Conservation (phyloP, 495 filamentous ascomycete species). For the Neurospora discreta region DNA sequence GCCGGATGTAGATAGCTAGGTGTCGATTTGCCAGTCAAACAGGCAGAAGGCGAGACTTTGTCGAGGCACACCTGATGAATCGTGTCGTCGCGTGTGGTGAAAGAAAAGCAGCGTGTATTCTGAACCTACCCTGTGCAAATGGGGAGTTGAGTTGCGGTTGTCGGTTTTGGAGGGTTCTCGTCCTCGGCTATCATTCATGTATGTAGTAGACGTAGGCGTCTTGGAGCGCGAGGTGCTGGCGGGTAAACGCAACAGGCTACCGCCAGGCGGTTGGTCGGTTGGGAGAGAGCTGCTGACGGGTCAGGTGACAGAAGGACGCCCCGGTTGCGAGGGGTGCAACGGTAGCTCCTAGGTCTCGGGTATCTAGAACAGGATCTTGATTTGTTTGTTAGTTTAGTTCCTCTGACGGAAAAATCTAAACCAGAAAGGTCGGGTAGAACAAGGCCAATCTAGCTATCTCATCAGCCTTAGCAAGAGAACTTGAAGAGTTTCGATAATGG, state of each 20-base stretch:
- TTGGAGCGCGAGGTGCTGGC: background rate
- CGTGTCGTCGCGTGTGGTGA: background rate
- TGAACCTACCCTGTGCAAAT: background rate
- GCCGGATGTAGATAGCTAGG: background rate
- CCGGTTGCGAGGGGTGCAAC: background rate
- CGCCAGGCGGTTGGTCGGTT: background rate
- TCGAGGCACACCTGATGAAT: background rate
- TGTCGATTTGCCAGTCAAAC: background rate
- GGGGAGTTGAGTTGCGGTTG: background rate
- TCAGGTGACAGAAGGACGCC: background rate
- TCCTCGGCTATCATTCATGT: background rate
- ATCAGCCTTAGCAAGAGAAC: no score
- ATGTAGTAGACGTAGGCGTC: background rate
- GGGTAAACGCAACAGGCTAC: background rate
- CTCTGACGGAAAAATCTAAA: no score
- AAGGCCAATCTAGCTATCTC: no score
- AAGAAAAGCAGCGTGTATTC: background rate
- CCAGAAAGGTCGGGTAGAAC: no score
- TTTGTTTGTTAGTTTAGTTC: no score
- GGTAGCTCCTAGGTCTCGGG: background rate
- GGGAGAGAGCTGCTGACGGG: background rate
- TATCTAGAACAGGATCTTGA: no score
- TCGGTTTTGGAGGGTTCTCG: background rate
- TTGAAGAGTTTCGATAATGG: no score
- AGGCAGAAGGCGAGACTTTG: background rate